Percentiles rank a stretch among this genome's conserved stretches.
These are phyloP conservation scores for Saccharomycopsis microspora DNA, from an alignment of 805 yeast species.

Conservation along the genomic window DNA sequence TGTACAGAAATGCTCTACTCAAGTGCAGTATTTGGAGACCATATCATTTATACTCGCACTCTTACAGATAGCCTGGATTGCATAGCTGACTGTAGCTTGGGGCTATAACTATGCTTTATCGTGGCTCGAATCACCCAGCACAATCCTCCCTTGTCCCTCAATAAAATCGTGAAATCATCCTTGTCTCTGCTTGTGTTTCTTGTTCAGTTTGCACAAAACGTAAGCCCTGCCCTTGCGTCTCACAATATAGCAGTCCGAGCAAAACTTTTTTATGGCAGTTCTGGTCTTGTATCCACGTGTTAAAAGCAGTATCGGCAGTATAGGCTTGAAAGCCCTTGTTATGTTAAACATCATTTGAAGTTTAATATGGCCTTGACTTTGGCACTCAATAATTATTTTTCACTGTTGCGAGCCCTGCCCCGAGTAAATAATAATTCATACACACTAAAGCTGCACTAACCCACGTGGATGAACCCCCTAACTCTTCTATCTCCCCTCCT, in stretches of 20 bases:
- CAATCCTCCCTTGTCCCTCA: neutral
- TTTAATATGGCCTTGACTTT: too few relatives aligned
- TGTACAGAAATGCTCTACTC: too few relatives aligned
- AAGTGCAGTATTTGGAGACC: too few relatives aligned
- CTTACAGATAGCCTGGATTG: neutral
- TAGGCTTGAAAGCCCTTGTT: too few relatives aligned
- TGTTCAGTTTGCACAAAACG: slow-evolving; percentile 86
- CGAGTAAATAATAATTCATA: too few relatives aligned
- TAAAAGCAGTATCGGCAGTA: slow-evolving; percentile 11
- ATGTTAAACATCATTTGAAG: too few relatives aligned
- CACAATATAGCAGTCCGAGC: slow-evolving; percentile 84
- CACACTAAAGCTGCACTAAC: neutral
- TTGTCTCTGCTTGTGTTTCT: slow-evolving; percentile 91
- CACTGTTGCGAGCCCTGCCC: too few relatives aligned
- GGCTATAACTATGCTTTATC: too few relatives aligned
- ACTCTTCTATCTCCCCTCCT: neutral
- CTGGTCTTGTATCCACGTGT: slow-evolving; percentile 80
- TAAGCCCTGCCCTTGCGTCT: slow-evolving; percentile 92
- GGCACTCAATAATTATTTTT: too few relatives aligned
- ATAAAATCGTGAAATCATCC: slow-evolving; percentile 28
- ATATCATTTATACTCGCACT: neutral
- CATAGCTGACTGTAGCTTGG: neutral
- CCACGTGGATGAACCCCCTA: neutral
- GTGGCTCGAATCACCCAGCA: too few relatives aligned
- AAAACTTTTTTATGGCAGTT: slow-evolving; percentile 87